Evolutionary conservation across 768 basidiomycete species (phyloP).

Genomic region (Boletus tomentosulus): DNA sequence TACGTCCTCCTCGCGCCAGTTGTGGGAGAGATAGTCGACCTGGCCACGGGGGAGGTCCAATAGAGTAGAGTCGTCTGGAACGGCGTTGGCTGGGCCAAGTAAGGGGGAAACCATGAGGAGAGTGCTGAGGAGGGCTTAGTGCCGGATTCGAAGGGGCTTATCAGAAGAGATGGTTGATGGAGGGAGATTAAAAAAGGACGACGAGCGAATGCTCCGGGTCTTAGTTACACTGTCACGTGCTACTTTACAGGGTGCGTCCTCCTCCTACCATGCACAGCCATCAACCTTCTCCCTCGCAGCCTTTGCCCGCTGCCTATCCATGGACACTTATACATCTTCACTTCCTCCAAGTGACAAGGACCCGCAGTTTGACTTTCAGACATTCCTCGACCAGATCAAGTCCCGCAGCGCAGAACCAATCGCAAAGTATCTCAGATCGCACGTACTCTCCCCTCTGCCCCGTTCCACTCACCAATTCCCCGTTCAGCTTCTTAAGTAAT

Average conservation of each 20-base stretch:
- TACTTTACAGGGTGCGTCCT: constrained; percentile 31
- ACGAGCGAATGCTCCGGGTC: neutral
- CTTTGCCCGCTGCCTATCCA: too few species aligned
- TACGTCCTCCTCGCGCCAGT: constrained; percentile 97
- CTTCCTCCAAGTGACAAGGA: constrained; percentile 28
- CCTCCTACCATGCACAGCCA: constrained; percentile 23
- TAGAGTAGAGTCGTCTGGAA: constrained; percentile 75
- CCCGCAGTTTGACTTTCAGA: constrained; percentile 85
- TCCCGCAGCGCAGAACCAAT: constrained; percentile 83
- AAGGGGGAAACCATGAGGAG: constrained; percentile 60
- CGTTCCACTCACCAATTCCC: neutral
- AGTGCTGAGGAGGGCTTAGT: neutral
- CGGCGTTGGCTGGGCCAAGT: constrained; percentile 56
- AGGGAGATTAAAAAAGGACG: constrained; percentile 15
- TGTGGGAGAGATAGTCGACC: constrained; percentile 97
- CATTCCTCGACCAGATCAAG: constrained; percentile 94
- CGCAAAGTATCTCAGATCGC: constrained; percentile 94
- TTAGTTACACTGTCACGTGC: constrained; percentile 5
- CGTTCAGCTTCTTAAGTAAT: constrained; percentile 80
- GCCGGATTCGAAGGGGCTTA: neutral
- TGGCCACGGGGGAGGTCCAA: constrained; percentile 85
- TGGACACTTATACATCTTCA: too few species aligned
- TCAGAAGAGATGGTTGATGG: constrained; percentile 3
- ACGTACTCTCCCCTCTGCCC: constrained; percentile 31
- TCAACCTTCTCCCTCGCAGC: constrained; percentile 43